Percentiles rank a stretch among this genome's conserved stretches.
phyloP scores from a whole-genome alignment of 192 early-diverging fungal genomes.

The Coemansia reversa region DNA sequence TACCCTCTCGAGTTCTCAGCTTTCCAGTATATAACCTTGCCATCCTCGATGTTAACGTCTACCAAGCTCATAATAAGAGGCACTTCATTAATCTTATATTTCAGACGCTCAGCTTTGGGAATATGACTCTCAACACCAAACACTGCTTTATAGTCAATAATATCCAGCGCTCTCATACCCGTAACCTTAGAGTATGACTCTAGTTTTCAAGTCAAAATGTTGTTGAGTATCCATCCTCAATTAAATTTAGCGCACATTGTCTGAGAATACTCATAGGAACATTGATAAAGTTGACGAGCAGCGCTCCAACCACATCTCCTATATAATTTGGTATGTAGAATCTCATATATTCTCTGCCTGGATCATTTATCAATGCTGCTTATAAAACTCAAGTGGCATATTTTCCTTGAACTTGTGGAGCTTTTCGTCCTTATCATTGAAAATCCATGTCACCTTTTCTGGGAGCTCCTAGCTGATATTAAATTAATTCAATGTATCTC shows the following conservation, averaged over 20 bases:
- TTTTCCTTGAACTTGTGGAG: constrained; percentile 56
- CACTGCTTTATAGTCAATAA: constrained; percentile 64
- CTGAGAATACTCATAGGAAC: constrained; percentile 58
- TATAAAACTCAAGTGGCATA: constrained; percentile 65
- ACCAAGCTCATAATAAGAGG: constrained; percentile 80
- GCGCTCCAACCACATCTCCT: constrained; percentile 70
- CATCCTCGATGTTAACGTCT: constrained; percentile 67
- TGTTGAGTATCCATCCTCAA: constrained; percentile 64
- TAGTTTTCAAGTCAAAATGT: constrained; percentile 78
- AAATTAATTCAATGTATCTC: constrained; percentile 71
- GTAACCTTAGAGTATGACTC: constrained; percentile 57
- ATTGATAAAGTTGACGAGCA: constrained; percentile 66
- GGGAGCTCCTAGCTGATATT: constrained; percentile 71
- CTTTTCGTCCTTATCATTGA: constrained; percentile 71
- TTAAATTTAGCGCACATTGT: constrained; percentile 56
- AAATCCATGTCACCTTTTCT: constrained; percentile 61
- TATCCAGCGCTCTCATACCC: constrained; percentile 62
- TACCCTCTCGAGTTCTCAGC: constrained; percentile 74
- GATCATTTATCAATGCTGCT: constrained; percentile 72
- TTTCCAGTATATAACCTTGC: constrained; percentile 66
- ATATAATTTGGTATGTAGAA: constrained; percentile 71
- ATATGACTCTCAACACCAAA: constrained; percentile 61
- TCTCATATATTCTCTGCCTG: constrained; percentile 61
- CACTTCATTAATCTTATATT: constrained; percentile 69
- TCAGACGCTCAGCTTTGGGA: constrained; percentile 68